Percentiles rank a stretch among this genome's conserved stretches.
Evolutionary conservation across 768 basidiomycete species (phyloP).

Genomic region (Amyloporia xantha): DNA sequence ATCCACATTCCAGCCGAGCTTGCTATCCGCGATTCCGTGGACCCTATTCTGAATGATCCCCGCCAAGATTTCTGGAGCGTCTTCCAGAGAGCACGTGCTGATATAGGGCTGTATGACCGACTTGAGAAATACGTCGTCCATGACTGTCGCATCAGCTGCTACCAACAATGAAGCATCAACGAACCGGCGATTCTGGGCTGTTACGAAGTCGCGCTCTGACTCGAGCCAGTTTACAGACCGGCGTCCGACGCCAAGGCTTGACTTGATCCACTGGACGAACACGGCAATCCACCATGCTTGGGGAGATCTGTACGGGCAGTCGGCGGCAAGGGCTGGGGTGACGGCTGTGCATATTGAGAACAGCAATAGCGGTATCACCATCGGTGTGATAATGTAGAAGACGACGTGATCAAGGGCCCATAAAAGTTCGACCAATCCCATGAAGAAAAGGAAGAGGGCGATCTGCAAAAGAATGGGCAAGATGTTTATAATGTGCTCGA

Average conservation of each 20-base stretch:
- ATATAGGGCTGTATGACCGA: conserved; percentile 11
- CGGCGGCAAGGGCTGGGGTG: conserved; percentile 6
- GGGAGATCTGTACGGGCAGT: conserved; percentile 14
- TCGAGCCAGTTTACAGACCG: conserved; percentile 9
- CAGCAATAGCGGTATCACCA: conserved; percentile 2
- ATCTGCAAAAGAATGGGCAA: conserved; percentile 15
- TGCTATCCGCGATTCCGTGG: not conserved
- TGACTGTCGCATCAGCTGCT: conserved; percentile 11
- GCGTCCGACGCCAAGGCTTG: not conserved
- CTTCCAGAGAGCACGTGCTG: conserved; percentile 6
- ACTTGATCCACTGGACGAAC: not conserved
- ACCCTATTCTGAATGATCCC: not conserved
- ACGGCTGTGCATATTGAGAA: conserved; percentile 4
- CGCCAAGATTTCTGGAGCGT: not conserved
- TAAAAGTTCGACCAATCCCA: conserved; percentile 16
- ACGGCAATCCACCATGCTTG: conserved; percentile 12
- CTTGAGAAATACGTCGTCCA: conserved; percentile 14
- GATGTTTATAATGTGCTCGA: conserved; percentile 4
- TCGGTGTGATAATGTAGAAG: conserved; percentile 1
- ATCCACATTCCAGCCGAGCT: not conserved
- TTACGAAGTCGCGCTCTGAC: conserved; percentile 4
- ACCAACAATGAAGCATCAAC: conserved; percentile 6
- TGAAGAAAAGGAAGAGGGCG: conserved; percentile 15
- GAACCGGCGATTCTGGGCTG: not conserved
- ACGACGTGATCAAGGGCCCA: conserved; percentile 15